Conservation (phyloP, 2,329 filamentous ascomycete species). For the Phaeophleospora eucalypticola region DNA sequence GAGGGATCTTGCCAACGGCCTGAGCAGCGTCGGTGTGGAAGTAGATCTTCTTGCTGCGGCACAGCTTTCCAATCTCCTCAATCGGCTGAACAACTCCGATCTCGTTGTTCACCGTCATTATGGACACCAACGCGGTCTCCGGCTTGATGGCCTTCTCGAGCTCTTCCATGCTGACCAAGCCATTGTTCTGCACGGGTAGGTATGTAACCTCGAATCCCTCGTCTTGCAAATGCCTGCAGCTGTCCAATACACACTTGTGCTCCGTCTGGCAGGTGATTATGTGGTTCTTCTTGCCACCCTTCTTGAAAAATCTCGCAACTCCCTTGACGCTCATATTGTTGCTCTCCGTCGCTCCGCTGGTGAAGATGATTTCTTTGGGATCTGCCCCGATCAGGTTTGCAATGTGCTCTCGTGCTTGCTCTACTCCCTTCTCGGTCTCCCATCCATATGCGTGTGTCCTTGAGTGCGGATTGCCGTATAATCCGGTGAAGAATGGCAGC, state of each 20-base stretch:
- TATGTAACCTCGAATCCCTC: constrained; percentile 98
- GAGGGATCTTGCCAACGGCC: constrained; percentile 95
- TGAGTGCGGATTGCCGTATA: constrained; percentile 96
- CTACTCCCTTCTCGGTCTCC: constrained; percentile 93
- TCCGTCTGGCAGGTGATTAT: constrained; percentile 97
- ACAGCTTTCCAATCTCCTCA: constrained; percentile 87
- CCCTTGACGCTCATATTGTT: constrained; percentile 99
- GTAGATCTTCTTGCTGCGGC: constrained; percentile 87
- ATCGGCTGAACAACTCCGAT: constrained; percentile 98
- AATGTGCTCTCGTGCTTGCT: constrained; percentile 77
- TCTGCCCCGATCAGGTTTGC: constrained; percentile 88
- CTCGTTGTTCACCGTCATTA: constrained; percentile 99
- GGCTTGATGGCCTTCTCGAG: constrained; percentile 85
- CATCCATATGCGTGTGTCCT: constrained; percentile 97
- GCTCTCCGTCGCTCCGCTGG: constrained; percentile 94
- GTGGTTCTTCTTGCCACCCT: constrained; percentile 93
- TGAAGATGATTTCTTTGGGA: constrained; percentile 97
- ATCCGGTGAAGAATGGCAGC: constrained; percentile 87
- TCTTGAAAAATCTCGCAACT: constrained; percentile 90
- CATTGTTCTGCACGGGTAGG: constrained; percentile 80
- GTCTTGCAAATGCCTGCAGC: constrained; percentile 92
- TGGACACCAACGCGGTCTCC: constrained; percentile 86
- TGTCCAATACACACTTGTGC: constrained; percentile 98
- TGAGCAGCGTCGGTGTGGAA: constrained; percentile 97
- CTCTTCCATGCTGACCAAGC: constrained; percentile 77